Evolutionary conservation across 495 filamentous ascomycete genomes (phyloP), one percentile per base, ranked within the genome.

Genomic region (Penicillium roqueforti): DNA sequence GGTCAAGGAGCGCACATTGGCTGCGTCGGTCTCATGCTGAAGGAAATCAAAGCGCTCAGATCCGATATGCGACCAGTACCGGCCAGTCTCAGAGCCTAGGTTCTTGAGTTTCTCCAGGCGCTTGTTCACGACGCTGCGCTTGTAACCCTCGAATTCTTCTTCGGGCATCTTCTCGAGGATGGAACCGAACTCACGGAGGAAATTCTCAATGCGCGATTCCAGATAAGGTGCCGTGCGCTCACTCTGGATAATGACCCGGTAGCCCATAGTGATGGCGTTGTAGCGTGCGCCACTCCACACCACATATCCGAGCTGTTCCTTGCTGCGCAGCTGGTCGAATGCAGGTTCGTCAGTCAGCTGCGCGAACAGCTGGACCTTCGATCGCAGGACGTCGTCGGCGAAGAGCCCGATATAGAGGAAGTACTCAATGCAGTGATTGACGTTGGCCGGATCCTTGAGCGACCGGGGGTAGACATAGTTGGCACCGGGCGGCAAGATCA

Each of bases 341-440:
- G 84, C 87, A 16, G 91, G 91, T 76, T 99, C 93, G 42, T 95
- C 87, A 1, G 89, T 85, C 70, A 97, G 82, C 67, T 99, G 95
- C n/a, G 89, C 85, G 47, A 97, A 79, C 8, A 99, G 79, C 40
- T 91, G 77, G 0, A 88, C 77, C 73, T 89, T 91, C 14, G 91
- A 87, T 14, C 88, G 78, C 10, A 92, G 65, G 3, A 58, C 56
- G 23, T 85, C 76, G 60, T 95, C 83, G 0, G 78, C 74, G 58
- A 85, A 83, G 53, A 86, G 80, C 18, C 93, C 92, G 47, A 95
- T 77, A 52, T 87, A 88, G 7, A 97, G 74, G 56, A 84, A 84
- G 61, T 95, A 97, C 58, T 97, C 92, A 58, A 99, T 95, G 68
- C 90, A 95, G 67, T 96, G 86, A 64, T 99, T 99, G 60, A 99